These are phyloP conservation scores for Acrodontium crateriforme DNA, from an alignment of 2,329 filamentous ascomycete genomes.

Conservation along the genomic window DNA sequence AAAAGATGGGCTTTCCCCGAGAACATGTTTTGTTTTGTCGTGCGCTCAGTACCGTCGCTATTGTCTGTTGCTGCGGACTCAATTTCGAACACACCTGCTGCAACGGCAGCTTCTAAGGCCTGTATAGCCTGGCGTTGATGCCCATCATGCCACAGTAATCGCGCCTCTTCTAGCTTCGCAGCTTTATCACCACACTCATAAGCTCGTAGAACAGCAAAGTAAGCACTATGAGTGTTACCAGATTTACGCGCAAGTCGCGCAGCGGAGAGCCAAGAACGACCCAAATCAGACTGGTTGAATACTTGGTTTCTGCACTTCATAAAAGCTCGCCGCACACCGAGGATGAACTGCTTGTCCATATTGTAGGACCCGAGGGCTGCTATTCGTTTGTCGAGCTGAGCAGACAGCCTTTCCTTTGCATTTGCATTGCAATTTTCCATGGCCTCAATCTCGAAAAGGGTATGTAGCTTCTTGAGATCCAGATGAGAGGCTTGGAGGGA, in stretches of 20 bases:
- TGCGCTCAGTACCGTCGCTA: constrained; percentile 25
- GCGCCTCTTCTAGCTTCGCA: constrained; percentile 86
- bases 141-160: constrained; percentile 83
- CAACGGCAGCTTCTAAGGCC: constrained; percentile 73
- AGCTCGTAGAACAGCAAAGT: constrained; percentile 85
- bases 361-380: constrained; percentile 79
- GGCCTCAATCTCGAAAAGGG: constrained; percentile 73
- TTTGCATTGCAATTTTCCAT: constrained; percentile 38
- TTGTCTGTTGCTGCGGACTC: constrained; percentile 4
- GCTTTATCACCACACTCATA: constrained; percentile 71
- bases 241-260: constrained; percentile 77
- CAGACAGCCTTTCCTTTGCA: constrained; percentile 4
- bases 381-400: constrained; percentile 46
- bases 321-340: constrained; percentile 71
- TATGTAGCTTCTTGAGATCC: constrained; percentile 72
- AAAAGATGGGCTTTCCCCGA: constrained; percentile 72
- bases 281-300: constrained; percentile 61
- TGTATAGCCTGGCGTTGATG: constrained; percentile 93
- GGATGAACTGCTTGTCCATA: constrained; percentile 82
- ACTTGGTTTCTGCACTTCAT: constrained; percentile 38
- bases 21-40: constrained; percentile 43
- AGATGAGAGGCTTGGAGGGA: constrained; percentile 78
- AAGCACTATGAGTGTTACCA: constrained; percentile 71
- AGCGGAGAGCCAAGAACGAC: constrained; percentile 71
- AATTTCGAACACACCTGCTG: constrained; percentile 57